Evolutionary conservation across 345 rosid species (phyloP), one percentile per base, ranked within the genome.

Genomic region (Syzygium oleosum): DNA sequence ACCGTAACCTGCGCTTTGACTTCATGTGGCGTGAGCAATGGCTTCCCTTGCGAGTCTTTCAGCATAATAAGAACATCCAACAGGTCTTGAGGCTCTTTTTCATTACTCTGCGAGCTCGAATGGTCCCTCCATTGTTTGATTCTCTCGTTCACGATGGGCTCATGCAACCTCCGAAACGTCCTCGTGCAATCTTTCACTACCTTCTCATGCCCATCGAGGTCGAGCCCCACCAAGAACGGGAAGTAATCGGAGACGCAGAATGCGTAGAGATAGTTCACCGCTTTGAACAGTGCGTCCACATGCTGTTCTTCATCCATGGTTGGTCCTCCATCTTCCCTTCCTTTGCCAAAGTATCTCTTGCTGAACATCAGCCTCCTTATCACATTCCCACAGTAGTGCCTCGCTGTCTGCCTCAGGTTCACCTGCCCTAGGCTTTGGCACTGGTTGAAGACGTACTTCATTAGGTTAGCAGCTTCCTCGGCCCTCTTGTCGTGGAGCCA

Each of bases 381-480:
- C 87, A 90, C 86, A 15, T 87, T 89, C 13, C 90, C 88, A 34
- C 77, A 80, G 41, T 89, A 88, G 49, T 58, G 89, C 51, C 83
- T n/a, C 12, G 52, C 4, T 1, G 86, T 58, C 17, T 31, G 86
- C 87, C 88, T 83, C 16, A 87, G 34, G 78, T 87, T 83, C 79
- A 87, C 88, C 22, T 51, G 25, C n/a, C 59, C 53, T 5, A 4
- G 23, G 41, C 51, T 55, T 38, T 27, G 21, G 89, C 90, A 91
- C 68, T 89, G 87, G 41, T 92, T 92, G 85, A 87, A 86, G 29
- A 92, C 68, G 80, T 91, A 89, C 52, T 87, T 88, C 10, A 91
- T 56, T 23, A 92, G 92, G 73, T 93, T 93, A 63, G 93, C 91
- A 3, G 94, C 94, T 90, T 94, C 95, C 25, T 89, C 87, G 77